Evolutionary conservation across 345 rosid species (phyloP).

Genomic region (Hibiscus trionum): DNA sequence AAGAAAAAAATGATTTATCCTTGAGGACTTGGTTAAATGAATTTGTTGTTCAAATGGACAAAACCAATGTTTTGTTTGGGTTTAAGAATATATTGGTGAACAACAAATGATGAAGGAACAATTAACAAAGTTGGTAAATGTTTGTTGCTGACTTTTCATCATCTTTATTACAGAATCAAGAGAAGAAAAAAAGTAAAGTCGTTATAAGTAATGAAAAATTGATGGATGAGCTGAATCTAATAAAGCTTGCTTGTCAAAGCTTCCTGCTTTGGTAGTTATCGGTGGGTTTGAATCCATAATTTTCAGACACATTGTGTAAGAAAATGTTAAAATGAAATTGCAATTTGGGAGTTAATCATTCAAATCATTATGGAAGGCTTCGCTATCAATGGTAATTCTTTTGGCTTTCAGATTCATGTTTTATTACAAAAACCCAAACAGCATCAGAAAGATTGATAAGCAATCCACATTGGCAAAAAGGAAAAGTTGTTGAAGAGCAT

Average conservation of each 20-base stretch:
- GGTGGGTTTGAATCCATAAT: constrained; percentile 1
- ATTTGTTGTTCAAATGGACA: too few species aligned
- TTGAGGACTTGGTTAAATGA: too few species aligned
- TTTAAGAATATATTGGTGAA: constrained; percentile 28
- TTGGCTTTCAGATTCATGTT: too few species aligned
- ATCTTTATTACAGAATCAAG: background rate
- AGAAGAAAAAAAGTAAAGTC: background rate
- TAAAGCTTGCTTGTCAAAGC: constrained; percentile 15
- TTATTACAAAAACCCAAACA: too few species aligned
- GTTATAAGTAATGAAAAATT: background rate
- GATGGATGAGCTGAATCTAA: background rate
- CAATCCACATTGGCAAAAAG: too few species aligned
- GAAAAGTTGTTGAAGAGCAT: too few species aligned
- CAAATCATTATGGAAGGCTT: too few species aligned
- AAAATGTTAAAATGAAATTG: too few species aligned
- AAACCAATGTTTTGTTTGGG: too few species aligned
- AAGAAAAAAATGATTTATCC: background rate
- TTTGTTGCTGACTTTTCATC: constrained; percentile 42
- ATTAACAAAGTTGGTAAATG: constrained; percentile 31
- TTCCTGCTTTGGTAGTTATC: background rate
- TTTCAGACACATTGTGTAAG: background rate
- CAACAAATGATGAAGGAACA: constrained; percentile 34
- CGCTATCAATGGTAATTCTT: too few species aligned
- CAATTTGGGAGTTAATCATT: too few species aligned
- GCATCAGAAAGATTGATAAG: too few species aligned